Base-by-base conservation (phyloP, 2,329 filamentous ascomycete species). In the Thelonectria rubi region DNA sequence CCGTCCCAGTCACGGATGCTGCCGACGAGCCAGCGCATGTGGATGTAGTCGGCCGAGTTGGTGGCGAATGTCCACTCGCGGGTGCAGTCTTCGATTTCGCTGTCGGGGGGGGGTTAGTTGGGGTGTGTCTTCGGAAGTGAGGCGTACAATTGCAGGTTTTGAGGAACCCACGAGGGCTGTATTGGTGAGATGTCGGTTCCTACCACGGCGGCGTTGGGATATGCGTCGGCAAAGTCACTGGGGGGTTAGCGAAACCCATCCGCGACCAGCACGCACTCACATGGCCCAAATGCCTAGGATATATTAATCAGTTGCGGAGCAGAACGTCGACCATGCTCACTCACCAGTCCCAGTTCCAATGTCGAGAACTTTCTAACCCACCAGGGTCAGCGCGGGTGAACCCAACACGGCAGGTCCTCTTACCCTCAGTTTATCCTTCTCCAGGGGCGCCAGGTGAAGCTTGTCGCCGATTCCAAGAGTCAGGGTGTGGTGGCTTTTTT, bases 1-100 rank as follows among this genome's bases (percentile, higher is more conserved):
- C 15, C 46, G 10, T 46, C 17, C 63, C 63, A 65, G 9, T 63
- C 55, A 3, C n/a, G 49, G 3, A 65, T 55, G 3, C 63, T 63
- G 5, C 63, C 63, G 32, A 60, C 51, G 2, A 65, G 56, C 55
- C 56, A 65, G 14, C 63, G 49, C 20, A 65, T 60, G n/a, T 65
- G 60, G 7, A 65, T 51, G 18, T 55, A 65, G 12, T 65, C 63
- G 8, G 55, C 21, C 12, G 40, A 42, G 8, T 63, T 32, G 11
- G n/a, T 11, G 5, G 39, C 17, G 20, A 60, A 63, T 1, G 60
- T 65, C 63, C 60, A 65, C 10, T 62, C 51, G 1, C 40, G 59
- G 20, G 59, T 65, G 20, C 55, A 62, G 12, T 65, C 62, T 40
- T 64, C 62, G 12, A 64, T 64, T 24, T 62, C 58, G 14, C 61